phyloP scores from a whole-genome alignment of 495 filamentous ascomycete species.

The Glonium stellatum region DNA sequence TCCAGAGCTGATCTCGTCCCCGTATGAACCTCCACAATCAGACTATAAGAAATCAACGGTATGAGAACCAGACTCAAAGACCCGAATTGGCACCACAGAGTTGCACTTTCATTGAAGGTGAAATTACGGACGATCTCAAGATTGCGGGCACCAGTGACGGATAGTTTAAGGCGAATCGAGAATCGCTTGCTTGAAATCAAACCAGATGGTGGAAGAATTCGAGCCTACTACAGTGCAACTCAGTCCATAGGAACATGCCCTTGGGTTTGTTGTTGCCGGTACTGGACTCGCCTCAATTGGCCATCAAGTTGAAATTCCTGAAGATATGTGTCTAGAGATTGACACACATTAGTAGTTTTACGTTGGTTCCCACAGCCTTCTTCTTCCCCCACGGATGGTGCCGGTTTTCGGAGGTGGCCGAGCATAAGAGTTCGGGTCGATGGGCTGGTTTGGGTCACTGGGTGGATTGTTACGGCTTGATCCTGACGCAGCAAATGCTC shows the following conservation, averaged over 20 bases:
- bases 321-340: background rate
- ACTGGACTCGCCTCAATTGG: background rate
- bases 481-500: constrained; percentile 16
- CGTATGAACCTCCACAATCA: background rate
- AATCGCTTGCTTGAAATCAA: constrained; percentile 1
- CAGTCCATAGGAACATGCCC: background rate
- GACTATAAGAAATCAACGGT: background rate
- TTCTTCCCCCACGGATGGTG: constrained; percentile 16
- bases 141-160: background rate
- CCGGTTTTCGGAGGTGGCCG: constrained; percentile 29
- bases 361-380: constrained; percentile 29
- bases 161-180: background rate
- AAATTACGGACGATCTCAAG: background rate
- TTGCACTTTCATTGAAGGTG: background rate
- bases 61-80: background rate
- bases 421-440: constrained; percentile 52
- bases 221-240: background rate
- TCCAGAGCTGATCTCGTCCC: background rate
- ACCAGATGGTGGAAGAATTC: background rate
- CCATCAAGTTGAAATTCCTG: background rate
- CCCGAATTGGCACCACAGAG: background rate
- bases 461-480: constrained; percentile 14
- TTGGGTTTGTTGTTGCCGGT: background rate
- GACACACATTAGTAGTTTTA: background rate
- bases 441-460: constrained; percentile 43